Conservation (phyloP, 2,329 filamentous ascomycete species). For the Stemphylium vesicarium region DNA sequence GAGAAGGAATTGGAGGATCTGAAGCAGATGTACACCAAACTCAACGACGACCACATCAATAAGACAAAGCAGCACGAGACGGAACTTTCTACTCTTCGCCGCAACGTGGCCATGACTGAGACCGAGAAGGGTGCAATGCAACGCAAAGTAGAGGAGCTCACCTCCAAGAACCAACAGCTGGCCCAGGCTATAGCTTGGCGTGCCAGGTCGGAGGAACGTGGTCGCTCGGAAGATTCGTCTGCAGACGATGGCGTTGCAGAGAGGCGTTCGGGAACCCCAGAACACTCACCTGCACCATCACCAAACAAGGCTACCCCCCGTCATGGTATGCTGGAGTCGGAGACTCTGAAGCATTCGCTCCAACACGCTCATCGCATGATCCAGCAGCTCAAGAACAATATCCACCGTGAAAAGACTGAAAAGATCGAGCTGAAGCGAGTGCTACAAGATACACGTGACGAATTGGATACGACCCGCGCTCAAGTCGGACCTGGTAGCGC, state of each 20-base stretch:
- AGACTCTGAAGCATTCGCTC: slow-evolving; percentile 92
- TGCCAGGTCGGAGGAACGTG: slow-evolving; percentile 66
- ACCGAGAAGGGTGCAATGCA: slow-evolving; percentile 79
- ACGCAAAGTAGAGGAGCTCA: slow-evolving; percentile 85
- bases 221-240: slow-evolving; percentile 63
- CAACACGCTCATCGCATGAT: slow-evolving; percentile 96
- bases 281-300: slow-evolving; percentile 88
- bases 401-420: slow-evolving; percentile 97
- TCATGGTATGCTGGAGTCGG: slow-evolving; percentile 89
- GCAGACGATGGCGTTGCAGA: slow-evolving; percentile 57
- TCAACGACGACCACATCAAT: slow-evolving; percentile 79
- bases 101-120: slow-evolving; percentile 79
- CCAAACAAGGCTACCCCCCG: slow-evolving; percentile 90
- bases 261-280: slow-evolving; percentile 70
- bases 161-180: slow-evolving; percentile 87
- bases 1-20: slow-evolving; percentile 93
- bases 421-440: slow-evolving; percentile 95
- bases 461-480: slow-evolving; percentile 74
- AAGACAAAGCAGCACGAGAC: slow-evolving; percentile 84
- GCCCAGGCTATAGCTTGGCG: slow-evolving; percentile 82
- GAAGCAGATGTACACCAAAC: slow-evolving; percentile 77
- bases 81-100: slow-evolving; percentile 82
- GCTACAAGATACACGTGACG: slow-evolving; percentile 92
- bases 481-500: slow-evolving; percentile 52
- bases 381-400: slow-evolving; percentile 90